These are phyloP conservation scores for Primulina eburnea DNA, from an alignment of 257 asterid genomes.

Conservation along the genomic window DNA sequence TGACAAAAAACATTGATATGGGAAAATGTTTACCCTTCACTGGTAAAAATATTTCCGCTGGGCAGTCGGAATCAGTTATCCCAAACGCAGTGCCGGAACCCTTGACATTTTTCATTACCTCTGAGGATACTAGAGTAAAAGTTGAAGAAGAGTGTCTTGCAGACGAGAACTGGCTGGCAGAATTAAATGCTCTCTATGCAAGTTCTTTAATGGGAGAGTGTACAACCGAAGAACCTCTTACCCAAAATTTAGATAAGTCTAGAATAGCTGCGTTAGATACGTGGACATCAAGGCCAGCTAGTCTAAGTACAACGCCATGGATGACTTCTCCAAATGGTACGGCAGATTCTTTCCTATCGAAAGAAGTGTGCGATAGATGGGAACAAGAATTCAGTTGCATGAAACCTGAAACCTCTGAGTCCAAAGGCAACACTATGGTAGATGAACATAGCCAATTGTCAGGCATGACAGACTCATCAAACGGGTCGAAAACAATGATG, in stretches of 20 bases:
- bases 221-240: conserved; percentile 2
- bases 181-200: conserved; percentile 7
- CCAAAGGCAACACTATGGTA: conserved; percentile 6
- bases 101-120: conserved; percentile 23
- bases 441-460: conserved; percentile 37
- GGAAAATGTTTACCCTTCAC: conserved; percentile 22
- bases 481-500: conserved; percentile 28
- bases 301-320: conserved; percentile 33
- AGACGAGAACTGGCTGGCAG: conserved; percentile 22
- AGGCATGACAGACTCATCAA: conserved; percentile 45
- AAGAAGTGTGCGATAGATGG: conserved; percentile 20
- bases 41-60: not conserved
- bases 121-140: conserved; percentile 30
- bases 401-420: conserved; percentile 21
- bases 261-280: conserved; percentile 38
- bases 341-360: conserved; percentile 26
- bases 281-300: conserved; percentile 32
- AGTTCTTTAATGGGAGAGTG: conserved; percentile 15
- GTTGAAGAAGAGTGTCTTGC: conserved; percentile 33
- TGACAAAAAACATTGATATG: conserved; percentile 26
- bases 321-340: conserved; percentile 25
- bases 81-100: conserved; percentile 16
- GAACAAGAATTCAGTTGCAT: not conserved
- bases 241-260: conserved; percentile 24
- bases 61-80: conserved; percentile 17